These are phyloP conservation scores for Pugionium dolabratum DNA, from an alignment of 345 rosid species.

Conservation along the genomic window DNA sequence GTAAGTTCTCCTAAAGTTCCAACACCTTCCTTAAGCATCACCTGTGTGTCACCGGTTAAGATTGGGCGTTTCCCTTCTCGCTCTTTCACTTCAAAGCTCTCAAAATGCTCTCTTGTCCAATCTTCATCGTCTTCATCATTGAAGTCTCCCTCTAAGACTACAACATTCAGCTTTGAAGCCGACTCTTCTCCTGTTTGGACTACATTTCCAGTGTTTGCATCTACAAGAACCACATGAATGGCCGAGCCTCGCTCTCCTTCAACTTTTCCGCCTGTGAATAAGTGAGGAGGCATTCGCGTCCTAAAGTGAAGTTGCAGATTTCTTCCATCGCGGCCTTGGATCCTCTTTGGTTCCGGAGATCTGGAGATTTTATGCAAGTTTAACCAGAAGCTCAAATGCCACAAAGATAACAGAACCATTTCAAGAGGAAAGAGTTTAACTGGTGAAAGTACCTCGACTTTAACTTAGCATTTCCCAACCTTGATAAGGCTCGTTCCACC, in stretches of 20 bases:
- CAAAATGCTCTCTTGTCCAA: slow-evolving; percentile 77
- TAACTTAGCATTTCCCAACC: slow-evolving; percentile 56
- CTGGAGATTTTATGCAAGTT: slow-evolving; percentile 37
- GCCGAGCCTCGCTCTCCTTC: slow-evolving; percentile 90
- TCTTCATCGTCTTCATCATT: slow-evolving; percentile 63
- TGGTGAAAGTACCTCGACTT: slow-evolving; percentile 51
- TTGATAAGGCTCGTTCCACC: slow-evolving; percentile 82
- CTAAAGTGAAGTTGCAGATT: slow-evolving; percentile 70
- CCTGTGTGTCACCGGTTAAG: slow-evolving; percentile 77
- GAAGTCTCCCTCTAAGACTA: slow-evolving; percentile 88
- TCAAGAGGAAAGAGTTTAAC: slow-evolving; percentile 3
- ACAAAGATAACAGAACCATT: background rate
- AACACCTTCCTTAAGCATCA: slow-evolving; percentile 75
- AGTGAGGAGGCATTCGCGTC: slow-evolving; percentile 88
- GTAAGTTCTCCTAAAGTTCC: slow-evolving; percentile 86
- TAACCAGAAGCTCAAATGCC: slow-evolving; percentile 3
- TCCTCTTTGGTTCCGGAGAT: slow-evolving; percentile 56
- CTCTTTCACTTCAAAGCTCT: slow-evolving; percentile 73
- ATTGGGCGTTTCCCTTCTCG: slow-evolving; percentile 89
- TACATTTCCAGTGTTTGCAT: slow-evolving; percentile 58
- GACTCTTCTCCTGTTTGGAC: slow-evolving; percentile 71
- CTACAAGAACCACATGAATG: slow-evolving; percentile 73
- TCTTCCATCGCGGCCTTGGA: slow-evolving; percentile 64
- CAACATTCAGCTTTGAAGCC: slow-evolving; percentile 62
- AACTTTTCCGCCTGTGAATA: slow-evolving; percentile 89